Evolutionary conservation across 2,329 filamentous ascomycete species (phyloP), one percentile per base, ranked within the genome.

Genomic region (Claviceps fusiformis): DNA sequence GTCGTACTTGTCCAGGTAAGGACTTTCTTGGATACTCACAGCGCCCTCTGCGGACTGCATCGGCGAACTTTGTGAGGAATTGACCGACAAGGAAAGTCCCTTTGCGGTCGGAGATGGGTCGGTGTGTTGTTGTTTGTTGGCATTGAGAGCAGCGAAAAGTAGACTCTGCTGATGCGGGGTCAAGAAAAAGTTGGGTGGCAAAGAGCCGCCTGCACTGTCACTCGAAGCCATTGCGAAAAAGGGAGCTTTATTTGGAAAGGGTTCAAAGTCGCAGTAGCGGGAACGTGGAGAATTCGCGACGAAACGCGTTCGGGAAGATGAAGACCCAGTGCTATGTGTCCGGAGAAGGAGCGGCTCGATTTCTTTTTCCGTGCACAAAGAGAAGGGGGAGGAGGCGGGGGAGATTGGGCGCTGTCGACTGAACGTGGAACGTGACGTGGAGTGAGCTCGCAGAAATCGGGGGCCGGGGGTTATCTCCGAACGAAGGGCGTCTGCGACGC

Each of bases 91-190:
- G 51, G 75, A 69, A 54, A 73, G 58, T 29, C 65, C 62, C 57
- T 73, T 71, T 57, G 64, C 67, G n/a, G 67, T 60, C 27, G 70
- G 60, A 41, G 66, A 62, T 58, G 67, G 62, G 15, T 72, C 69
- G 5, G 57, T 43, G 54, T 64, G 63, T 56, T 65, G 63, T 56
- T 67, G 67, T 55, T 71, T 80, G 65, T 89, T 89, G 60, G 86
- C 86, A 60, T 86, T 86, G 61, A 92, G 80, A 49, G 87, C 86
- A 57, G 85, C 84, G 59, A 87, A 83, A 48, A 92, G 76, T 57
- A 91, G 75, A 64, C 80, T 83, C 74, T 91, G 86, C 69, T 92
- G 86, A 65, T 87, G 81, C 59, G 83, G 83, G 57, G 85, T 88
- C 61, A 90, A 78, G 64, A 84, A 82, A 67, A 88, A 84, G 65